Evolutionary conservation across 257 asterid genomes (phyloP).

Genomic region (Datura wrightii): DNA sequence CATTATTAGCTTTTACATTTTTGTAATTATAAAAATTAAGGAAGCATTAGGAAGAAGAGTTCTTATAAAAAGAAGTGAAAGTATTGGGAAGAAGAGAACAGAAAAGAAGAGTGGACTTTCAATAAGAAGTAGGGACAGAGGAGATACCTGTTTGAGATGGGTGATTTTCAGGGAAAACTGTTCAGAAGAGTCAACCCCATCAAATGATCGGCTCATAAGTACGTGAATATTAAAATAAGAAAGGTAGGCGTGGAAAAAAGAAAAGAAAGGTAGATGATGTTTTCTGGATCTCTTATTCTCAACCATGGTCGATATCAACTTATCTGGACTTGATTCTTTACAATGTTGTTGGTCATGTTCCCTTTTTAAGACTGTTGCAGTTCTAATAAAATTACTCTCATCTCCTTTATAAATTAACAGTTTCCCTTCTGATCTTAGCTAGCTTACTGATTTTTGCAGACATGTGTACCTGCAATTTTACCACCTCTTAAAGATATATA

Average conservation of each 20-base stretch:
- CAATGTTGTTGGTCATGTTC: constrained; percentile 26
- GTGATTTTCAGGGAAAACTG: constrained; percentile 13
- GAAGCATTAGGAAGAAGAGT: not conserved
- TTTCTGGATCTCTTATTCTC: not conserved
- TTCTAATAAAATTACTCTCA: constrained; percentile 8
- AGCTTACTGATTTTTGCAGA: constrained; percentile 64
- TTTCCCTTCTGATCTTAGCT: constrained; percentile 27
- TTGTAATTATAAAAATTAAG: not conserved
- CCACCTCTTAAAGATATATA: constrained; percentile 91
- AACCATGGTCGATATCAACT: not conserved
- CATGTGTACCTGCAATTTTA: constrained; percentile 75
- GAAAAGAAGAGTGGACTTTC: constrained; percentile 11
- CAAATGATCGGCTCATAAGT: constrained; percentile 15
- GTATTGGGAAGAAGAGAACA: not conserved
- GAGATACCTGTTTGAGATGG: constrained; percentile 6
- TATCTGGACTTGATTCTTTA: not conserved
- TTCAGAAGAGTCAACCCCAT: not conserved
- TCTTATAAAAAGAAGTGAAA: constrained; percentile 6
- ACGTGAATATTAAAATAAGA: constrained; percentile 13
- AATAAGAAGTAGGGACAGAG: constrained; percentile 26
- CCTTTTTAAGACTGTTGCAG: not conserved
- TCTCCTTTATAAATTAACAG: constrained; percentile 12
- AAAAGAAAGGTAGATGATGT: not conserved
- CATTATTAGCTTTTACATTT: not conserved
- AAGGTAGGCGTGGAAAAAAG: not conserved